Base-by-base conservation (phyloP, 352 stramenopile species). In the Phytophthora brassicae region DNA sequence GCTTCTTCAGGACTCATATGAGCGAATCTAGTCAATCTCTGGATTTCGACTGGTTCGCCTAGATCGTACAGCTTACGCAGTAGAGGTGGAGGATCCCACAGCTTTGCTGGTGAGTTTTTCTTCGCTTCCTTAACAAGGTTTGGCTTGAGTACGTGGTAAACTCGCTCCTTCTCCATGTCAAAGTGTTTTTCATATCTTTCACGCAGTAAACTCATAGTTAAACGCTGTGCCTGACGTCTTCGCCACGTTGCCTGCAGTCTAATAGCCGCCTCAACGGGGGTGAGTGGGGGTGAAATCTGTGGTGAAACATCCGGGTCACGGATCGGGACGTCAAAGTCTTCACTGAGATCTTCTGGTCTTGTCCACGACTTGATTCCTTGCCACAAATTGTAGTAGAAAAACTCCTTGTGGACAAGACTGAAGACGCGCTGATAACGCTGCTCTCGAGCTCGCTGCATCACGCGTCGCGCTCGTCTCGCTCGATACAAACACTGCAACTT, bases 311-410 rank as follows among this genome's bases (percentile, higher is more conserved):
- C 84, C 0, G 84, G 84, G 58, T 93, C 84, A 19, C 84, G 79
- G 12, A 93, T 89, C 11, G 81, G 79, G 33, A 89, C 72, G 17
- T 89, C 79, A 2, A 88, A 54, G 16, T 84, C 54, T 16, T 63
- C 29, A 2, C 66, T 63, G 22, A 93, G 47, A 12, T 79, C 64
- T 8, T 0, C 14, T 11, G 84, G 84, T 7, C 68, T 77, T 8
- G 69, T 20, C 84, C 84, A 93, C 4, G 79, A 77, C 17, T 76
- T 77, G 5, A 39, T 57, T 17, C 64, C 60, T 6, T 70, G 71
- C 81, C 81, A 91, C 13, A 81, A 50, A 44, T 93, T 89, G 72
- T 88, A 91, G 62, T 80, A 90, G 60, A 93, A 93, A 49, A 93
- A 93, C 9, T 69, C 59, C 45, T 86, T 68, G 76, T 93, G 84